Evolutionary conservation across 1,139 yeast genomes (phyloP).

Genomic region (Pneumocystis jirovecii): DNA sequence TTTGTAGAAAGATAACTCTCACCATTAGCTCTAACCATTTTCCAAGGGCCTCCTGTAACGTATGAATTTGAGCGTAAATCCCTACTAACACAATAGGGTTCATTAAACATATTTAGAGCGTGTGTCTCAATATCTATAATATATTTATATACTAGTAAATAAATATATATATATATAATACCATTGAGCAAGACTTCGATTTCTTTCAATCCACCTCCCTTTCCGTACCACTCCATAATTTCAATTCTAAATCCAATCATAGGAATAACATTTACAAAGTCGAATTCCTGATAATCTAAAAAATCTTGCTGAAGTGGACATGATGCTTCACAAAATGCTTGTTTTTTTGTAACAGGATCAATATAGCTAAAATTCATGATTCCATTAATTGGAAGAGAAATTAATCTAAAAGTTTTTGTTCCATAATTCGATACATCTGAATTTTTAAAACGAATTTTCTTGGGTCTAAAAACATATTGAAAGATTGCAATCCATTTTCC

Average conservation of each 20-base stretch:
- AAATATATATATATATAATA: neutral
- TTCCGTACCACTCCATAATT: conserved; percentile 55
- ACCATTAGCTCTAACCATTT: conserved; percentile 15
- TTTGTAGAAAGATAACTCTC: conserved; percentile 20
- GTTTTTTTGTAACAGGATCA: conserved; percentile 49
- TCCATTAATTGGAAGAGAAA: conserved; percentile 68
- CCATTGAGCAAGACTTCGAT: conserved; percentile 56
- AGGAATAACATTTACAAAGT: conserved; percentile 56
- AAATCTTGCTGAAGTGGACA: conserved; percentile 49
- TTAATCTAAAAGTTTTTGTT: conserved; percentile 52
- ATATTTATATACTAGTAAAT: conserved; percentile 10
- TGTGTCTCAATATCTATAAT: conserved; percentile 34
- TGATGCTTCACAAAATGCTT: conserved; percentile 58
- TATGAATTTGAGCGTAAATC: conserved; percentile 24
- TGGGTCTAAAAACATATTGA: conserved; percentile 48
- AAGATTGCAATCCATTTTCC: conserved; percentile 58
- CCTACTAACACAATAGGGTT: conserved; percentile 32
- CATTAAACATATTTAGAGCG: conserved; percentile 63
- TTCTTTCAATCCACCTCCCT: conserved; percentile 53
- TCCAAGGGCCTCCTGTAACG: conserved; percentile 18
- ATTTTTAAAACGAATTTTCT: conserved; percentile 59
- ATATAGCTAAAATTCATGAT: conserved; percentile 82
- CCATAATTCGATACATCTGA: conserved; percentile 35
- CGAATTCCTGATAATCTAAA: conserved; percentile 57
- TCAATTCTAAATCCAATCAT: conserved; percentile 51